Base-by-base conservation (phyloP, 495 filamentous ascomycete genomes). In the Xylaria telfairii region DNA sequence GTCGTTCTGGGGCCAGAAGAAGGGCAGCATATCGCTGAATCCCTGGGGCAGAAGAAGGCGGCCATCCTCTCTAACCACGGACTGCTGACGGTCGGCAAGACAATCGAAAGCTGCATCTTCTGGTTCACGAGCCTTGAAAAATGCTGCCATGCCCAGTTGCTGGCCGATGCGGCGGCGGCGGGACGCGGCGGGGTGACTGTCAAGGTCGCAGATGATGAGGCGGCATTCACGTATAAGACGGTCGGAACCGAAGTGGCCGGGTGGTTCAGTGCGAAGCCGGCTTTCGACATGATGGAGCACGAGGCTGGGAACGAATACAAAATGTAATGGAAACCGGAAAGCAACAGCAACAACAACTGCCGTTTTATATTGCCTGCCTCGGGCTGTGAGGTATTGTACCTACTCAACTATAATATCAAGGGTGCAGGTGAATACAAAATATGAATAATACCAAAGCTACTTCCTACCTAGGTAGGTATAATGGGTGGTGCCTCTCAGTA, bases 111-210 rank as follows among this genome's bases (percentile, higher is more conserved):
- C 30, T 82, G 89, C 0, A 85, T 94, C 1, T 92, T 90, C 75
- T 94, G 91, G 92, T 94, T 94, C 77, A 80, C 92, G 41, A 90
- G 86, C 63, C 74, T 95, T 69, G 92, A 93, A 71, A 92, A 89
- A 72, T 92, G 89, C 78, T 94, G 92, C 75, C 87, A 93, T 74
- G 86, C 87, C n/a, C 92, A 94, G 78, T 77, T 95, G 41, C 72
- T 93, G 68, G 92, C 92, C 5, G 92, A 95, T 78, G 92, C 92
- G 0, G 92, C 92, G 4, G 91, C 91, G 10, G 83, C 78, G 0
- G 91, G 90, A 8, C 81, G 88, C 1, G 92, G 92, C 4, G 85
- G 85, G 1, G 78, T 83, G 73, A 92, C 90, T 2, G 77, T 92
- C 49, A 91, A 90, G 79, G 90, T 95, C 71, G 81, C 83, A 21